A percentile compares a stretch with the other conserved stretches of the same genome.
phyloP scores from a whole-genome alignment of 2,329 filamentous ascomycete species.

The Clarireedia homoeocarpa region DNA sequence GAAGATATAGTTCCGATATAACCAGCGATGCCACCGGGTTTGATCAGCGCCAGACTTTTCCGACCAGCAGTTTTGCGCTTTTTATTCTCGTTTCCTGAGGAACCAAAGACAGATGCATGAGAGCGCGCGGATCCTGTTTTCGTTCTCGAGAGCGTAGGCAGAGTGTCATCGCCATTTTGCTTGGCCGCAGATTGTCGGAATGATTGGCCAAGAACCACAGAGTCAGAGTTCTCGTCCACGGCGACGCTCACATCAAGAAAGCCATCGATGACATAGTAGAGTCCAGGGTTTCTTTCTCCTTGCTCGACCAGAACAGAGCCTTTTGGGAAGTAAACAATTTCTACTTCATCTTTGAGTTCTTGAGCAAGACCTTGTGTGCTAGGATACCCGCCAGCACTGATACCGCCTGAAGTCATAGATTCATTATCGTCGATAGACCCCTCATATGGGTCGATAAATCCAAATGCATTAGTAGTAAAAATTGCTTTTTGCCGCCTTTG shows the following conservation, averaged over 20 bases:
- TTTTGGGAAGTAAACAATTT: slow-evolving; percentile 96
- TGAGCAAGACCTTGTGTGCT: slow-evolving; percentile 61
- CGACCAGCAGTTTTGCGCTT: slow-evolving; percentile 44
- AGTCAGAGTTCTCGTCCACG: slow-evolving; percentile 37
- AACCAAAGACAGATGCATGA: slow-evolving; percentile 20
- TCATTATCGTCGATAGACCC: slow-evolving; percentile 75
- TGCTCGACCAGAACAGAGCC: slow-evolving; percentile 92
- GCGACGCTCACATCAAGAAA: slow-evolving; percentile 93
- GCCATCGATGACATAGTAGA: slow-evolving; percentile 97
- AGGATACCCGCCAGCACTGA: slow-evolving; percentile 48
- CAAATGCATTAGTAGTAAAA: slow-evolving; percentile 78
- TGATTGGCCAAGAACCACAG: slow-evolving; percentile 23
- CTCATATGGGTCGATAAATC: slow-evolving; percentile 81
- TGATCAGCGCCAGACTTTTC: slow-evolving; percentile 79
- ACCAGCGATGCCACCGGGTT: slow-evolving; percentile 87
- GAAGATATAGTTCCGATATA: slow-evolving; percentile 93
- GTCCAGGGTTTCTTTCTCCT: slow-evolving; percentile 88
- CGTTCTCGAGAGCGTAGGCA: slow-evolving; percentile 38
- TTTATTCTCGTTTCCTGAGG: slow-evolving; percentile 25
- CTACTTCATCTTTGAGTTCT: slow-evolving; percentile 84
- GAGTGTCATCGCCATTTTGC: slow-evolving; percentile 29
- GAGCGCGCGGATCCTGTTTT: slow-evolving; percentile 34
- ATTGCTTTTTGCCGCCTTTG: slow-evolving; percentile 70
- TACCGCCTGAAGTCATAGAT: slow-evolving; percentile 66
- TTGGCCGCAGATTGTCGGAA: slow-evolving; percentile 16